A percentile compares a stretch with the other conserved stretches of the same genome.
Evolutionary conservation across 2,329 filamentous ascomycete species (phyloP).

Genomic region (Epichloe typhina): DNA sequence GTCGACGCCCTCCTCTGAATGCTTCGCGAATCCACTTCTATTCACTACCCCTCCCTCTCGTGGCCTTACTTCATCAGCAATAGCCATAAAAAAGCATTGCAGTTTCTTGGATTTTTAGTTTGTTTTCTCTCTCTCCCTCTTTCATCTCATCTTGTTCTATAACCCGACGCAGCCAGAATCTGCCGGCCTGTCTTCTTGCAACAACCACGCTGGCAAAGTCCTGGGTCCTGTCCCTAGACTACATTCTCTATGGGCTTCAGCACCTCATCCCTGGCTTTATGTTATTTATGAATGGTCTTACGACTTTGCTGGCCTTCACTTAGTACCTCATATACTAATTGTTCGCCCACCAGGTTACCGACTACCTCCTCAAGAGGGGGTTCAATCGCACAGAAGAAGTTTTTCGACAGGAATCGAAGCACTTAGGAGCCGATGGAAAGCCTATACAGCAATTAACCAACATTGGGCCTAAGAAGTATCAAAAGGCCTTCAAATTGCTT

Average conservation of each 20-base stretch:
- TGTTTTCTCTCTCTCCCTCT: neutral
- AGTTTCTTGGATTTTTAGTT: no score
- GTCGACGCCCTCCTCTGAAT: conserved; percentile 9
- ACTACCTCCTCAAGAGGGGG: conserved; percentile 90
- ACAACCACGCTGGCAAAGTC: no score
- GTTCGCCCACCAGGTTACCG: conserved; percentile 49
- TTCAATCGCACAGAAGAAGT: conserved; percentile 88
- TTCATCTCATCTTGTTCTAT: neutral
- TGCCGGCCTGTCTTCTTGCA: neutral
- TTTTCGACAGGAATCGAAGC: conserved; percentile 78
- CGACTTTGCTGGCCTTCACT: neutral
- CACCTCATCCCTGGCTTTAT: neutral
- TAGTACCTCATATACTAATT: conserved; percentile 6
- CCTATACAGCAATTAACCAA: conserved; percentile 60
- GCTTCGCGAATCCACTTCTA: neutral
- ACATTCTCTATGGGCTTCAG: neutral
- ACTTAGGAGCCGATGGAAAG: conserved; percentile 68
- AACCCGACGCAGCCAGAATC: neutral
- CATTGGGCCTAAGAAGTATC: conserved; percentile 62
- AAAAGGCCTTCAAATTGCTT: conserved; percentile 59
- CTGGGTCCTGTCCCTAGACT: neutral
- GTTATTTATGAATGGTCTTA: neutral
- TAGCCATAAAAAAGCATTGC: neutral
- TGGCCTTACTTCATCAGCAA: neutral
- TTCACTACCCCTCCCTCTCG: neutral